Conservation (phyloP, 1,284 basidiomycete species). For the Schizophyllum amplum region DNA sequence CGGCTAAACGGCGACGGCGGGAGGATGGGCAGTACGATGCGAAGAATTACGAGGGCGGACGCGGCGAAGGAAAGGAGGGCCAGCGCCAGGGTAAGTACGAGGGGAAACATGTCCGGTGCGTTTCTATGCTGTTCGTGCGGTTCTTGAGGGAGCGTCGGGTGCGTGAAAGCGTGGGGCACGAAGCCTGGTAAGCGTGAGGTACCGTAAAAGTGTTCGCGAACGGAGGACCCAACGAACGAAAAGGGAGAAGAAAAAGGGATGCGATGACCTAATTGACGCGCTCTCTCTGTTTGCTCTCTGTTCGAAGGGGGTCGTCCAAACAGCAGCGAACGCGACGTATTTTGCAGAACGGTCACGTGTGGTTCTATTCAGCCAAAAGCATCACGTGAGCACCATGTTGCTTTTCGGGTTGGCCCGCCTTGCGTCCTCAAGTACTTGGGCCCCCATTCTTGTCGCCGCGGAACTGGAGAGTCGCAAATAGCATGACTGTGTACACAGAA, state of each 20-base stretch:
- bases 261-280: background rate
- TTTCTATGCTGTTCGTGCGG: conserved; percentile 13
- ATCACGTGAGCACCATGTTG: background rate
- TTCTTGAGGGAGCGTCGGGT: conserved; percentile 39
- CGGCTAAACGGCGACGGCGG: conserved; percentile 62
- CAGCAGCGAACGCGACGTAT: background rate
- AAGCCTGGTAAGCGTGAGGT: background rate
- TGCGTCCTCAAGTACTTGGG: no score
- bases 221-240: conserved; percentile 15
- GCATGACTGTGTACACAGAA: no score
- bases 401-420: no score
- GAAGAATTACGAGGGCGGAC: conserved; percentile 65
- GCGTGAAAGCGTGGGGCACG: conserved; percentile 32
- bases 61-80: conserved; percentile 60
- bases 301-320: background rate
- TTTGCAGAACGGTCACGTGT: background rate
- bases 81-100: conserved; percentile 55
- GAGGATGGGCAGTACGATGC: conserved; percentile 61
- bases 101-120: conserved; percentile 47
- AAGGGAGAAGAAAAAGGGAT: conserved; percentile 13
- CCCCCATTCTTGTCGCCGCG: no score
- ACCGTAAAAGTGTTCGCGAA: background rate
- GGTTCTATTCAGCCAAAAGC: background rate
- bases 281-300: background rate
- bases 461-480: background rate